Conservation (phyloP, 2,329 filamentous ascomycete genomes). For the Lomentospora prolificans region DNA sequence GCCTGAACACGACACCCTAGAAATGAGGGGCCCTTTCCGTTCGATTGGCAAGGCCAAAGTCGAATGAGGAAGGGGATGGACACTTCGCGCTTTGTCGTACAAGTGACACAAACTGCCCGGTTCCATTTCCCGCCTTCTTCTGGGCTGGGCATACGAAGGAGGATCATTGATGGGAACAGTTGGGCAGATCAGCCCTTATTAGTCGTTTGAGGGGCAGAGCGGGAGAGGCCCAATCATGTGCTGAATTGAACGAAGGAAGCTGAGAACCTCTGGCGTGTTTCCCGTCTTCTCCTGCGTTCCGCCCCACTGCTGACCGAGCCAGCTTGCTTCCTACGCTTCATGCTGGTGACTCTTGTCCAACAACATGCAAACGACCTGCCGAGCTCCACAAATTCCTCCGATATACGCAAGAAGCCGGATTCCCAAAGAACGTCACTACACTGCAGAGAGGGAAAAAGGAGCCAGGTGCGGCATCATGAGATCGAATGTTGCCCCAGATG, state of each 20-base stretch:
- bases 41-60: neutral
- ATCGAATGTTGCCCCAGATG: too few species aligned
- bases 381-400: neutral
- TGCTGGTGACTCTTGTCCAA: neutral
- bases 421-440: too few species aligned
- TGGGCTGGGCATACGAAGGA: too few species aligned
- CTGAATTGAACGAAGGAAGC: neutral
- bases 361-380: neutral
- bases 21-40: neutral
- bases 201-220: neutral
- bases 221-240: neutral
- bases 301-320: neutral
- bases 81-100: too few species aligned
- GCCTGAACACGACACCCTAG: neutral
- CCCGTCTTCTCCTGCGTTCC: neutral
- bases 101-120: neutral
- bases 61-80: neutral
- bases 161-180: too few species aligned
- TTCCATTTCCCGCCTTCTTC: neutral
- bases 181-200: too few species aligned
- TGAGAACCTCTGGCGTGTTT: neutral
- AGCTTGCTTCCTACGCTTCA: neutral
- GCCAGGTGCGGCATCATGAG: too few species aligned
- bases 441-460: neutral
- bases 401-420: too few species aligned